Percentiles rank a stretch among this genome's conserved stretches.
Evolutionary conservation across 441 rosid species (phyloP).

Genomic region (Dalechampia spathulata): DNA sequence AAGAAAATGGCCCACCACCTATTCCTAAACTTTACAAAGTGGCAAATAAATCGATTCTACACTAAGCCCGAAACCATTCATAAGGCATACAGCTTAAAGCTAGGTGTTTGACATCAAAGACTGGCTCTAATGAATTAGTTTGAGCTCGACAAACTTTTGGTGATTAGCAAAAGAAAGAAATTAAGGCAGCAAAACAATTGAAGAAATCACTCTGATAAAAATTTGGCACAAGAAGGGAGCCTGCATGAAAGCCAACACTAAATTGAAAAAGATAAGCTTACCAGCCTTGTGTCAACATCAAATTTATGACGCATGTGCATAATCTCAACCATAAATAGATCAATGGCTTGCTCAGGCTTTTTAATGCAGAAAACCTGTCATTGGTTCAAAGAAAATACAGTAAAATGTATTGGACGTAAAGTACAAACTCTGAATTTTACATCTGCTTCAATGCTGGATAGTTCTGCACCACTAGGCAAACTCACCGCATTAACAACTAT

Average conservation of each 20-base stretch:
- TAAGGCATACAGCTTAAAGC: not conserved
- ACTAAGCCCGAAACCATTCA: not conserved
- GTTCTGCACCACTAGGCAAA: constrained; percentile 7
- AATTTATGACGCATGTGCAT: constrained; percentile 98
- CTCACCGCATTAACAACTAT: constrained; percentile 79
- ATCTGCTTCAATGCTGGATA: not conserved
- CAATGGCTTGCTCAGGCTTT: constrained; percentile 80
- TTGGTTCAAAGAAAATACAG: not conserved
- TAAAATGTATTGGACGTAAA: not conserved
- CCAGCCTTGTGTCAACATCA: constrained; percentile 89
- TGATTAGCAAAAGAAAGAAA: not conserved
- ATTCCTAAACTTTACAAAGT: no score
- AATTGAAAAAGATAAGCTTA: constrained; percentile 20
- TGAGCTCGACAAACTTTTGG: not conserved
- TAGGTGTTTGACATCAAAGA: not conserved
- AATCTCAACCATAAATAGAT: constrained; percentile 94
- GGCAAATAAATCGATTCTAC: not conserved
- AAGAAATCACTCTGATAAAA: not conserved
- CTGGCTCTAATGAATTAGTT: not conserved
- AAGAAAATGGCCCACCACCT: no score
- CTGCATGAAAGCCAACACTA: not conserved
- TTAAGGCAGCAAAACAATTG: not conserved
- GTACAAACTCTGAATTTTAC: not conserved
- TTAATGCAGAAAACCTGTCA: constrained; percentile 77
- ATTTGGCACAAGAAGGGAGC: not conserved